Evolutionary conservation across 1,284 basidiomycete genomes (phyloP).

Genomic region (Puccinia polysora): DNA sequence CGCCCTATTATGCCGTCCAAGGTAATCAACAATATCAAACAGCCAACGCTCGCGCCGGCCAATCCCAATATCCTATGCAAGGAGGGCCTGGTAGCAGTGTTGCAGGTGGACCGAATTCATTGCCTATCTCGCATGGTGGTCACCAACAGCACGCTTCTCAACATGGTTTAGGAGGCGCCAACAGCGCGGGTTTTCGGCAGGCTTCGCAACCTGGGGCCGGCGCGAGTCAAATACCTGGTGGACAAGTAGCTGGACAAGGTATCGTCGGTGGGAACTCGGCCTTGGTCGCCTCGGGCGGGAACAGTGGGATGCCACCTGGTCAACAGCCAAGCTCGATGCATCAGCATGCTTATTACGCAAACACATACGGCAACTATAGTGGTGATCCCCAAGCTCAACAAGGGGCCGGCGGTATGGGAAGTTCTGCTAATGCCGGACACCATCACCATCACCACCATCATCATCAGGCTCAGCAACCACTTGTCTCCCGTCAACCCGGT

Average conservation of each 20-base stretch:
- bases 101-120: conserved; percentile 12
- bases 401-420: conserved; percentile 7
- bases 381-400: conserved; percentile 29
- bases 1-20: conserved; percentile 41
- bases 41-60: conserved; percentile 15
- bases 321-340: conserved; percentile 40
- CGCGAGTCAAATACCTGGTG: conserved; percentile 25
- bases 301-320: conserved; percentile 18
- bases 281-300: conserved; percentile 22
- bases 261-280: conserved; percentile 14
- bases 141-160: conserved; percentile 40
- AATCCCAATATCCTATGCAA: conserved; percentile 43
- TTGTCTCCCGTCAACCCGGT: conserved; percentile 25
- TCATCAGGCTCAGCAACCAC: conserved; percentile 26
- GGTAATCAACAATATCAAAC: conserved; percentile 39
- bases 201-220: conserved; percentile 32
- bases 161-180: conserved; percentile 33
- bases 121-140: conserved; percentile 25
- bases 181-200: conserved; percentile 37
- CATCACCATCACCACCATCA: conserved; percentile 25
- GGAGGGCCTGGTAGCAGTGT: conserved; percentile 31
- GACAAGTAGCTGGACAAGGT: conserved; percentile 25
- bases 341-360: conserved; percentile 37
- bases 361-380: conserved; percentile 25
- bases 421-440: conserved; percentile 8